phyloP scores from a whole-genome alignment of 345 rosid species.

The Reutealis trisperma region DNA sequence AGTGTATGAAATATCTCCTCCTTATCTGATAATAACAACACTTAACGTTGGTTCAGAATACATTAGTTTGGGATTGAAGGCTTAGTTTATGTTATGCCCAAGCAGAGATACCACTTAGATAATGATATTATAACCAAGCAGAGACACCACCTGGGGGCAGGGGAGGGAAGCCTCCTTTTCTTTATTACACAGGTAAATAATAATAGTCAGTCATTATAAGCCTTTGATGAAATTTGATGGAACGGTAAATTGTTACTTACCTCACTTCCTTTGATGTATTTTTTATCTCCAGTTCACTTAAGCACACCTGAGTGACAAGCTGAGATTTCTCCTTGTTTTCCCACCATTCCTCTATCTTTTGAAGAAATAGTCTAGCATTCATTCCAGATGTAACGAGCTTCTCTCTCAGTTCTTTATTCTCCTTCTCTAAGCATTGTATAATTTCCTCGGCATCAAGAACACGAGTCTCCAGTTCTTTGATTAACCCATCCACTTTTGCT shows the following conservation, averaged over 20 bases:
- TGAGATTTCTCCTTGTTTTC: conserved; percentile 33
- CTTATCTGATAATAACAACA: background rate
- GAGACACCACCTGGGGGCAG: background rate
- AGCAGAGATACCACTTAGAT: background rate
- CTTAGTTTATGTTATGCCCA: background rate
- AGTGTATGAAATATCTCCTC: background rate
- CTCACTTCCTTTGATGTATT: conserved; percentile 32
- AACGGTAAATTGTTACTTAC: conserved; percentile 27
- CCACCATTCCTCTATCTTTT: conserved; percentile 39
- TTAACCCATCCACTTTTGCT: conserved; percentile 37
- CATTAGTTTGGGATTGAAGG: background rate
- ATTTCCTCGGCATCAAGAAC: conserved; percentile 43
- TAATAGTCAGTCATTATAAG: conserved; percentile 10
- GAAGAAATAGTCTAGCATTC: conserved; percentile 34
- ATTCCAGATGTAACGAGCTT: conserved; percentile 37
- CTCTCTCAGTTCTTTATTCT: conserved; percentile 54
- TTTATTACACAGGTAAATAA: background rate
- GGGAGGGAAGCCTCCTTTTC: background rate
- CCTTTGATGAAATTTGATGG: conserved; percentile 10
- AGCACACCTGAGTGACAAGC: conserved; percentile 24
- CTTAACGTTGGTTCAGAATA: background rate
- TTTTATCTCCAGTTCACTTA: conserved; percentile 27
- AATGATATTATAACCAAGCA: background rate
- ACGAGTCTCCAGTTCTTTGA: conserved; percentile 50
- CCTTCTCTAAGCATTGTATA: conserved; percentile 42